Conservation (phyloP, 2,329 filamentous ascomycete genomes). For the Pseudocercospora fijiensis region DNA sequence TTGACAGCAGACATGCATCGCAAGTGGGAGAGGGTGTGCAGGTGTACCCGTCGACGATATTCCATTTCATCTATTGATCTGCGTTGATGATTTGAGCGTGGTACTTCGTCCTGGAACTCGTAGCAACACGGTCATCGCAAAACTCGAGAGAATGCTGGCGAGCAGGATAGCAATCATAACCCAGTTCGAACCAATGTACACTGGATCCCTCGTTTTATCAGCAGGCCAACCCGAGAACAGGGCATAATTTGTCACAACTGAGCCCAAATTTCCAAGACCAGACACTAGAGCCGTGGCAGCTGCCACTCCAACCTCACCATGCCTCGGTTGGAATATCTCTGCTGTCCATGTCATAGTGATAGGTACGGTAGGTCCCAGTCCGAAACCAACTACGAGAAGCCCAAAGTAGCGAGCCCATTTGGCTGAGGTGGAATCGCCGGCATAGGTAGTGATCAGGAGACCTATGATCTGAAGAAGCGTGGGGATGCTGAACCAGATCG, state of each 20-base stretch:
- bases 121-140: constrained; percentile 67
- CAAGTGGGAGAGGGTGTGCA: too few species aligned
- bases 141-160: constrained; percentile 71
- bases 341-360: constrained; percentile 94
- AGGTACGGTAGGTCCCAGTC: constrained; percentile 83
- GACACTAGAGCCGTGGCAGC: constrained; percentile 83
- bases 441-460: constrained; percentile 77
- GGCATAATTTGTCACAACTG: constrained; percentile 83
- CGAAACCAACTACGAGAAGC: constrained; percentile 85
- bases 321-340: constrained; percentile 84
- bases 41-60: background rate
- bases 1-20: too few species aligned
- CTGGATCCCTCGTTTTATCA: constrained; percentile 58
- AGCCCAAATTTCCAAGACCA: constrained; percentile 81
- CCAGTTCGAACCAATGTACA: constrained; percentile 63
- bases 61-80: background rate
- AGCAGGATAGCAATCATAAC: constrained; percentile 84
- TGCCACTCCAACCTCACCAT: constrained; percentile 87
- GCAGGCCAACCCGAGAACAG: constrained; percentile 83
- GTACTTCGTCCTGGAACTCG: constrained; percentile 33
- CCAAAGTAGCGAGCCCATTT: constrained; percentile 86
- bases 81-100: background rate
- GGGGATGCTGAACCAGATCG: constrained; percentile 76
- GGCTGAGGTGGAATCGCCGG: constrained; percentile 53
- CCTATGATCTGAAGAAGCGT: constrained; percentile 78